phyloP scores from a whole-genome alignment of 768 basidiomycete genomes.

The Suillus placidus region DNA sequence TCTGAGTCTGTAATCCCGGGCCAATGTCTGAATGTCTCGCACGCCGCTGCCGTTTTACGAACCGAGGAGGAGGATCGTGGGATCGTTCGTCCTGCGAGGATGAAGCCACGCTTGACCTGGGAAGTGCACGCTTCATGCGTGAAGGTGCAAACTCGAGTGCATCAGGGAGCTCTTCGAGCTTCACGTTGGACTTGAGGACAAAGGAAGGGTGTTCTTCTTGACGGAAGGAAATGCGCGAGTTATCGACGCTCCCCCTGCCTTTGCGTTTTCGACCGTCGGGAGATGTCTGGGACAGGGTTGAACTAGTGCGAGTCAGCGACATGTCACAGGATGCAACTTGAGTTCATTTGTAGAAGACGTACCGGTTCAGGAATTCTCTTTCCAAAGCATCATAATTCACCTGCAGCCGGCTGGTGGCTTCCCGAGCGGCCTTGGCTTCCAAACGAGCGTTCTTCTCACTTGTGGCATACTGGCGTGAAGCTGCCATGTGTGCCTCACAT shows the following conservation, averaged over 20 bases:
- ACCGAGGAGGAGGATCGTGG: conserved; percentile 8
- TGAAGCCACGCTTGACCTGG: conserved; percentile 23
- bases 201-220: not conserved
- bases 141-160: not conserved
- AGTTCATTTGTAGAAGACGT: not conserved
- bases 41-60: conserved; percentile 29
- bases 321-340: not conserved
- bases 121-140: conserved; percentile 33
- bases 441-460: conserved; percentile 32
- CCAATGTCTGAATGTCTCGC: conserved; percentile 21
- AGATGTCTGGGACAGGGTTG: not conserved
- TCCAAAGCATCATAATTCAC: conserved; percentile 36
- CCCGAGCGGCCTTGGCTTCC: conserved; percentile 38
- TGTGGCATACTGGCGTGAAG: conserved; percentile 34
- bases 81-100: conserved; percentile 6
- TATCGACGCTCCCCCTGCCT: not conserved
- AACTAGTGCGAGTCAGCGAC: conserved; percentile 2
- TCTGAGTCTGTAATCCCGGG: not conserved
- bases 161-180: not conserved
- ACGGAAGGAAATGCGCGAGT: not conserved
- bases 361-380: conserved; percentile 20
- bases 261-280: conserved; percentile 9
- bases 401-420: conserved; percentile 43
- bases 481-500: conserved; percentile 44
- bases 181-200: not conserved